A percentile compares a stretch with the other conserved stretches of the same genome.
Conservation (phyloP, 2,329 filamentous ascomycete genomes). For the Fusarium longipes region DNA sequence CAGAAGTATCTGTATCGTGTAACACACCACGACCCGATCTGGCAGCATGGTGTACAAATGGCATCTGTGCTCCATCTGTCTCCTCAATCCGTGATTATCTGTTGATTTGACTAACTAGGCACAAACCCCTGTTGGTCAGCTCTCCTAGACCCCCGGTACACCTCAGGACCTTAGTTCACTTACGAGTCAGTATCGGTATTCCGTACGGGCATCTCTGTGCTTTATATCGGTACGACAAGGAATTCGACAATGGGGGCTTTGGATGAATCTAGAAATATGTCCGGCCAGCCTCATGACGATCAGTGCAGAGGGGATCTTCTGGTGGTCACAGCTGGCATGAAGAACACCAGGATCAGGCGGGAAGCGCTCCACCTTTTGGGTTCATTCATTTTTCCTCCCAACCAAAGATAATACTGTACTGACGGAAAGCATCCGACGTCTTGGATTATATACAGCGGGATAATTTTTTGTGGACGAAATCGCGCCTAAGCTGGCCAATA, state of each 20-base stretch:
- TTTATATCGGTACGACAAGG: conserved; percentile 29
- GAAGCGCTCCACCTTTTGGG: conserved; percentile 33
- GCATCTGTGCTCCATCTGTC: conserved; percentile 1
- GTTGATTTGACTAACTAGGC: conserved; percentile 25
- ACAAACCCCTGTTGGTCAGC: conserved; percentile 20
- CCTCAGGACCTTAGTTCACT: neutral
- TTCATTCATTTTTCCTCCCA: neutral
- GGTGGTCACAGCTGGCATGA: conserved; percentile 32
- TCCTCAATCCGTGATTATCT: conserved; percentile 19
- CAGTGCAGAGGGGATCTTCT: conserved; percentile 33
- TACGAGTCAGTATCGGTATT: conserved; percentile 37
- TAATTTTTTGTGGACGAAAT: neutral
- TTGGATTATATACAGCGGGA: conserved; percentile 3
- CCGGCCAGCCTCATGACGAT: conserved; percentile 39
- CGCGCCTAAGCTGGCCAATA: conserved; percentile 11
- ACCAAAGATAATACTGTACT: neutral
- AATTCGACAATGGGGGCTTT: conserved; percentile 36
- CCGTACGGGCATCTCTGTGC: neutral
- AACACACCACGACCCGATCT: conserved; percentile 25
- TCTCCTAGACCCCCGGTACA: conserved; percentile 8
- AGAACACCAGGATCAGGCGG: conserved; percentile 34
- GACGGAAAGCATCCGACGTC: neutral
- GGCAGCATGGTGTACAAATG: conserved; percentile 7
- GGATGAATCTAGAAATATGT: conserved; percentile 40
- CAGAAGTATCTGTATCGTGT: conserved; percentile 12